Evolutionary conservation across 257 asterid genomes (phyloP), one percentile per base, ranked within the genome.

Genomic region (Primulina tabacum): DNA sequence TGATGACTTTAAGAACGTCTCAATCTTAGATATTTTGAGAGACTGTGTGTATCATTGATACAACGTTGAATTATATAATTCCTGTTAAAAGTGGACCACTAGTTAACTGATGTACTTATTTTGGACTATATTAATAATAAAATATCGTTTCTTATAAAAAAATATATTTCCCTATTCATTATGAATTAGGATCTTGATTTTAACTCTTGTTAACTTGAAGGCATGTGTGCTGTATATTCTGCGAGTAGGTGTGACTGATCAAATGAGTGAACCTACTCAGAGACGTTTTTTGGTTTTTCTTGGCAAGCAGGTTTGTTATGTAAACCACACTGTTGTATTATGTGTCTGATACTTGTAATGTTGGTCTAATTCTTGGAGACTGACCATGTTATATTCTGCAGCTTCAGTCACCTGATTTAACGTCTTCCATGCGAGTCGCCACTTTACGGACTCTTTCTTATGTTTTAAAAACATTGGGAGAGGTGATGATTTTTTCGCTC

Each of bases 261-360:
- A 89, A 81, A 89, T 94, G 99, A 86, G 89, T 30, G 99, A 94
- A 74, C 90, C 99, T 65, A 87, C 96, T 75, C 99, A 94, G 84
- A 86, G 97, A 78, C 85, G 89, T 83, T 87, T 91, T 77, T 88
- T 86, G 65, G 94, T 88, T 82, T 84, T 86, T 78, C 86, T 94
- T 67, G 89, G 93, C 73, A 85, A 89, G 73, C 97, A 94, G 99
- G 99, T 94, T 70, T 74, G 81, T 81, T 69, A 70, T 70, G 74
- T 34, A 67, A 70, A 77, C 78, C 77, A 73, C 75, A 65, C 50
- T 60, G 47, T 71, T 40, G 50, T 62, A 38, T 60, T 55, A 12
- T 47, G n/a, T 16, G n/a, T 16, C 2, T 6, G 55, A 43, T 71
- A 63, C 50, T 76, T 75, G 30, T 72, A 65, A n/a, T n/a, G n/a